phyloP scores from a whole-genome alignment of 768 basidiomycete species.

The Sarcodon sp. region DNA sequence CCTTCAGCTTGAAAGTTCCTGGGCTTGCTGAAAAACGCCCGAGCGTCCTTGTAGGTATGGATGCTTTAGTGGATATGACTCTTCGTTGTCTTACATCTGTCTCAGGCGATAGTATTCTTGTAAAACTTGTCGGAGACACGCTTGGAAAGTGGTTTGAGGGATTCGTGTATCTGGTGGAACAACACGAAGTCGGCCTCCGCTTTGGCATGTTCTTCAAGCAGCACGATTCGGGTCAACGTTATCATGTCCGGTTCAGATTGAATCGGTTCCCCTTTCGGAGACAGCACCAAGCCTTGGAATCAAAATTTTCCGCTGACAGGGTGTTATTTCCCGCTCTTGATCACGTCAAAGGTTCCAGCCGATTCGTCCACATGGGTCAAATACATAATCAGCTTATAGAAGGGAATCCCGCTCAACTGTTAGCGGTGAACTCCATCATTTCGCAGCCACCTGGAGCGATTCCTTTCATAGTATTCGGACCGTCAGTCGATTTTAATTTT shows the following conservation, averaged over 20 bases:
- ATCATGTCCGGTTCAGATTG: slow-evolving; percentile 42
- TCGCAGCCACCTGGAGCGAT: slow-evolving; percentile 29
- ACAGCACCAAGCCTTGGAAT: slow-evolving; percentile 38
- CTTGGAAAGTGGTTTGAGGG: slow-evolving; percentile 20
- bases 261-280: slow-evolving; percentile 40
- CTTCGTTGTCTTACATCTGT: slow-evolving; percentile 11
- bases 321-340: slow-evolving; percentile 31
- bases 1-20: slow-evolving; percentile 31
- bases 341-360: slow-evolving; percentile 1
- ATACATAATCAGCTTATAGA: slow-evolving; percentile 18
- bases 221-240: slow-evolving; percentile 15
- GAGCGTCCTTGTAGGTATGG: slow-evolving; percentile 41
- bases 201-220: slow-evolving; percentile 30
- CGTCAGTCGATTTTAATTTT: slow-evolving; percentile 26
- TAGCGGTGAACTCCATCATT: slow-evolving; percentile 36
- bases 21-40: slow-evolving; percentile 48
- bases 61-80: slow-evolving; percentile 3
- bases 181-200: slow-evolving; percentile 28
- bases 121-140: slow-evolving; percentile 9
- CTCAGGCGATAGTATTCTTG: slow-evolving; percentile 18
- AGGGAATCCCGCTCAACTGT: slow-evolving; percentile 33
- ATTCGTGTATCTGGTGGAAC: slow-evolving; percentile 34
- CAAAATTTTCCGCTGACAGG: slow-evolving; percentile 21
- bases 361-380: slow-evolving; percentile 3
- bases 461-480: slow-evolving; percentile 52